These are phyloP conservation scores for Lactifluus piperatus DNA, from an alignment of 768 basidiomycete genomes.

Conservation along the genomic window DNA sequence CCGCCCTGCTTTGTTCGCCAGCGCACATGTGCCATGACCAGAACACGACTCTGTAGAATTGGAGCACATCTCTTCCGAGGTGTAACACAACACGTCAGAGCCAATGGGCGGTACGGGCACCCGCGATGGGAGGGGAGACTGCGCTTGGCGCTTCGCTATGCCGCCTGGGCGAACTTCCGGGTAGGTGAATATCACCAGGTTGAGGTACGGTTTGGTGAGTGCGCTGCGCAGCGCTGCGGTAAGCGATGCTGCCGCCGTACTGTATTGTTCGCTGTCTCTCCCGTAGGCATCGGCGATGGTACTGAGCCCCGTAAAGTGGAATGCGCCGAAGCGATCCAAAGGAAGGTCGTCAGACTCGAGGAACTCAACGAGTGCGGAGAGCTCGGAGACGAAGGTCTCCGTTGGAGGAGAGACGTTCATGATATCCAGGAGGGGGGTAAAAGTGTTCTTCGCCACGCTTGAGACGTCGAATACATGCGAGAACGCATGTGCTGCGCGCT, in stretches of 20 bases:
- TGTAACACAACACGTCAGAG: slow-evolving; percentile 55
- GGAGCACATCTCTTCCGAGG: slow-evolving; percentile 43
- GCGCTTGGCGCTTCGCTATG: slow-evolving; percentile 31
- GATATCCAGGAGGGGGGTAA: slow-evolving; percentile 32
- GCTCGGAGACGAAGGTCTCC: slow-evolving; percentile 33
- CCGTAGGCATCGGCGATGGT: slow-evolving; percentile 42
- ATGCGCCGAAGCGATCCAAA: slow-evolving; percentile 47
- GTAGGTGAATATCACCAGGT: slow-evolving; percentile 48
- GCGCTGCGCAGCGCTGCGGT: slow-evolving; percentile 40
- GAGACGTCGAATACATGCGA: slow-evolving; percentile 39
- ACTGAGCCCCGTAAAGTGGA: slow-evolving; percentile 46
- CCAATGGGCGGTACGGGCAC: slow-evolving; percentile 45
- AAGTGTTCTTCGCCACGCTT: slow-evolving; percentile 24
- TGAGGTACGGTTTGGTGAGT: slow-evolving; percentile 33
- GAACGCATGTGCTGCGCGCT: slow-evolving; percentile 51
- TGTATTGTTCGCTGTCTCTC: slow-evolving; percentile 46
- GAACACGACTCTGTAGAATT: slow-evolving; percentile 61
- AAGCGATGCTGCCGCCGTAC: slow-evolving; percentile 35
- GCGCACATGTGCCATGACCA: slow-evolving; percentile 57
- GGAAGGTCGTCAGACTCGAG: slow-evolving; percentile 37
- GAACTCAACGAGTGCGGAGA: slow-evolving; percentile 44
- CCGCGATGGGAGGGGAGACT: slow-evolving; percentile 38
- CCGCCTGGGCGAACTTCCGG: slow-evolving; percentile 20
- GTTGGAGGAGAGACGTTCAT: slow-evolving; percentile 34
- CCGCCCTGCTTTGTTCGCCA: slow-evolving; percentile 49